Conservation (phyloP, 177 flowering plant genomes). For the Vitis hybrid region DNA sequence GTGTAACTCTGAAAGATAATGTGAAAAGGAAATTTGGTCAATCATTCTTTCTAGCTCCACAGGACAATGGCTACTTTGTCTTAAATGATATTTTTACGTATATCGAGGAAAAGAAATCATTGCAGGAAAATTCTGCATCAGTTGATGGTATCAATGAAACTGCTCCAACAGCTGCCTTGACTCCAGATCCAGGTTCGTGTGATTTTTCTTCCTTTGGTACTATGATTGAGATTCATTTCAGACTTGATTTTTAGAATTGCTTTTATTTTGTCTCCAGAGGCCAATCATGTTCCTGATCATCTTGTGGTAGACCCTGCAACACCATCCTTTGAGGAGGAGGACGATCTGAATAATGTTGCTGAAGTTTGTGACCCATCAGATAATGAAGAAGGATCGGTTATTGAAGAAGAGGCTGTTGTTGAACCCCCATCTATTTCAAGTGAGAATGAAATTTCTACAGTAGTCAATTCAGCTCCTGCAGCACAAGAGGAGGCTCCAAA, state of each 20-base stretch:
- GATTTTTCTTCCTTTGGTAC: background rate
- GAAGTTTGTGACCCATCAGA: slow-evolving; percentile 46
- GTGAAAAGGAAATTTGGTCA: slow-evolving; percentile 44
- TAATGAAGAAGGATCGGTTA: slow-evolving; percentile 39
- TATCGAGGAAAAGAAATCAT: slow-evolving; percentile 31
- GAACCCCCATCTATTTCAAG: slow-evolving; percentile 26
- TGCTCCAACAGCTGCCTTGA: slow-evolving; percentile 8
- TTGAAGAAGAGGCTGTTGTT: slow-evolving; percentile 39
- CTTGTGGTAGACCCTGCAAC: slow-evolving; percentile 20
- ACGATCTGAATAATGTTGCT: slow-evolving; percentile 32
- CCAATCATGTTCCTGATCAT: slow-evolving; percentile 20
- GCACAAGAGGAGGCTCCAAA: slow-evolving; percentile 57
- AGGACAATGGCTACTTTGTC: slow-evolving; percentile 55
- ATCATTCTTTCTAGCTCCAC: slow-evolving; percentile 61
- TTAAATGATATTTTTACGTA: slow-evolving; percentile 54
- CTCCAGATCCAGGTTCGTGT: slow-evolving; percentile 25
- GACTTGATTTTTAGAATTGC: background rate
- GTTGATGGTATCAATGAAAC: slow-evolving; percentile 16
- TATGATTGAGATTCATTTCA: background rate
- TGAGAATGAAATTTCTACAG: slow-evolving; percentile 27
- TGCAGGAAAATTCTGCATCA: slow-evolving; percentile 9
- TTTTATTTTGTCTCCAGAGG: slow-evolving; percentile 24
- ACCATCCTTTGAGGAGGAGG: slow-evolving; percentile 23
- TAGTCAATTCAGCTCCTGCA: slow-evolving; percentile 26
- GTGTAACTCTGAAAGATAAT: slow-evolving; percentile 47